Base-by-base conservation (phyloP, 352 stramenopile genomes). In the Phytopythium aichiense region DNA sequence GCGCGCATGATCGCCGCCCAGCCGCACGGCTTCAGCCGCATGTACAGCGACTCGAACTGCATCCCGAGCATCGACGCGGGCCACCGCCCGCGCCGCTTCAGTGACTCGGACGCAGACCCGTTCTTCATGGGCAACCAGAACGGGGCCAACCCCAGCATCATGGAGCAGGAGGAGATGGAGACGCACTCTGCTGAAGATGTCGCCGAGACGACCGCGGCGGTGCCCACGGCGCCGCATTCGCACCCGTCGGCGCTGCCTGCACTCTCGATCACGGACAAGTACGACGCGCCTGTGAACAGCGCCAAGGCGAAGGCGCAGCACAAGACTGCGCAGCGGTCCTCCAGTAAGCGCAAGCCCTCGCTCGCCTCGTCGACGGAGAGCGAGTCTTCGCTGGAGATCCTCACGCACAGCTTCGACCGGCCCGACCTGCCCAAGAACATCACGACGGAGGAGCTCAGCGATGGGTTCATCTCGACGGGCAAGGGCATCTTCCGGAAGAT, bases 401-500 rank as follows among this genome's bases (percentile, higher is more conserved):
- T 89, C 31, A 67, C 76, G 63, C 61, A 66, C 15, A 81, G 69
- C 20, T 69, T 79, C 49, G 76, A 81, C 30, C 79, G 77, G 1
- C 56, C 72, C 4, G 79, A 89, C 56, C 60, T 86, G 25, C 66
- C 69, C 28, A 81, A 81, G 28, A 84, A 78, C 13, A 74, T 81
- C 12, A 73, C 74, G 7, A 77, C 72, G 28, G 67, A 67, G 0
- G 83, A 89, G 64, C 56, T 92, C 31, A 89, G 72, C 48, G 80
- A 92, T 38, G 83, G 85, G 22, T 94, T 92, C 64, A 92, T 94
- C 63, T 94, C 85, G 48, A 94, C 85, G 13, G 85, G 85, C 56
- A 94, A 94, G 60, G 85, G 85, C 22, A 92, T 94, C 64, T 94
- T 92, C 66, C 81, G 85, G 31, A 94, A 94, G 67, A 73, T 91